These are phyloP conservation scores for Naganishia vishniacii DNA, from an alignment of 768 basidiomycete species.

Conservation along the genomic window DNA sequence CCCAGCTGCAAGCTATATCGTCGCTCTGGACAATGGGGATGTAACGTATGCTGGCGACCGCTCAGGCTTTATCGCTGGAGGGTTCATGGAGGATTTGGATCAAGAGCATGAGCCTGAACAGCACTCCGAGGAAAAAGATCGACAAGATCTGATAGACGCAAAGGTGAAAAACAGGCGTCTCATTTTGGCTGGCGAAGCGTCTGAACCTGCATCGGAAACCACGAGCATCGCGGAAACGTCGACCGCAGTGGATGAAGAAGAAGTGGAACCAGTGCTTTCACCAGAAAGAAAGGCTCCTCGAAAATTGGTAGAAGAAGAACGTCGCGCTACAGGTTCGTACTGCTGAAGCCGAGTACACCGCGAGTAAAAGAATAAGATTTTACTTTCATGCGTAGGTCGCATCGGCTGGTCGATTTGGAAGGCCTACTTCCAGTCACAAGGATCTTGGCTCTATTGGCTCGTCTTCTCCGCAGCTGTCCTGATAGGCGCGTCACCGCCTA, in stretches of 20 bases:
- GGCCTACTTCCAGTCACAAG: constrained; percentile 54
- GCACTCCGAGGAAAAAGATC: not conserved
- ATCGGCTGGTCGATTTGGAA: constrained; percentile 65
- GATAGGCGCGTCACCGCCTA: constrained; percentile 59
- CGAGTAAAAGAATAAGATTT: too few species aligned
- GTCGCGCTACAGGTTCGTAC: constrained; percentile 58
- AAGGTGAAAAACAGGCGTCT: constrained; percentile 24
- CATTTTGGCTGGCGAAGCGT: constrained; percentile 34
- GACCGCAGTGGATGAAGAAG: constrained; percentile 35
- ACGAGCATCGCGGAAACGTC: constrained; percentile 51
- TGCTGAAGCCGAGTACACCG: not conserved
- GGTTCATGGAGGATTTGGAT: constrained; percentile 62
- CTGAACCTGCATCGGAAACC: constrained; percentile 53
- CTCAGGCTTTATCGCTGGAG: constrained; percentile 63
- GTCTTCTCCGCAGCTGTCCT: constrained; percentile 56
- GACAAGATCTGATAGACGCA: constrained; percentile 25
- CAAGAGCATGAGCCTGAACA: constrained; percentile 52
- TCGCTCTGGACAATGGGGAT: constrained; percentile 57
- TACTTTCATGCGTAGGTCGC: constrained; percentile 52
- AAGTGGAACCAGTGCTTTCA: constrained; percentile 18
- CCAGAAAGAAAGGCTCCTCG: constrained; percentile 59
- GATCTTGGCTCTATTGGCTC: constrained; percentile 58
- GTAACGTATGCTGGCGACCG: constrained; percentile 66
- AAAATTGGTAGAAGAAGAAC: constrained; percentile 71
- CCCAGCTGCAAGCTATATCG: constrained; percentile 72